phyloP scores from a whole-genome alignment of 352 stramenopile species.

The Phytophthora tentaculata region DNA sequence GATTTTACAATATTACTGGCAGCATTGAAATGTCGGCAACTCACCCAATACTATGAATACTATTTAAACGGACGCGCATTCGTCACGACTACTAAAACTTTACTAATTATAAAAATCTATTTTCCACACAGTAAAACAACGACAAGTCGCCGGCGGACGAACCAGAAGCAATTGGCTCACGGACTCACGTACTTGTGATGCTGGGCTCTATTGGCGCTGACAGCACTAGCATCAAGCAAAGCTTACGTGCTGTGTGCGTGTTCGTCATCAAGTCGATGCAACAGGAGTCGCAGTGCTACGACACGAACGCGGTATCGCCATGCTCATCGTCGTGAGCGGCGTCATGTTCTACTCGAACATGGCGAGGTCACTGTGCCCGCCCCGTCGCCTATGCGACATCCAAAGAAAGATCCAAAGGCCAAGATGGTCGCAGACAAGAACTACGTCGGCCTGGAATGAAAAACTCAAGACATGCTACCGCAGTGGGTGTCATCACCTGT shows the following conservation, averaged over 20 bases:
- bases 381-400: slow-evolving; percentile 15
- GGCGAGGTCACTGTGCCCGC: slow-evolving; percentile 35
- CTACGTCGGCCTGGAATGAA: too few relatives aligned
- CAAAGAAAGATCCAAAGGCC: slow-evolving; percentile 27
- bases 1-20: too few relatives aligned
- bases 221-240: slow-evolving; percentile 90
- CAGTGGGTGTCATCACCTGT: too few relatives aligned
- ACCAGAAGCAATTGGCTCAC: slow-evolving; percentile 84
- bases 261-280: slow-evolving; percentile 83
- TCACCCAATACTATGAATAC: too few relatives aligned
- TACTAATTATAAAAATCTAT: too few relatives aligned
- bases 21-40: too few relatives aligned
- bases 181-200: slow-evolving; percentile 88
- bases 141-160: too few relatives aligned
- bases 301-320: slow-evolving; percentile 82
- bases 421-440: slow-evolving; percentile 74
- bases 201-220: slow-evolving; percentile 82
- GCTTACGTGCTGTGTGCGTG: slow-evolving; percentile 83
- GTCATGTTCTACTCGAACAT: slow-evolving; percentile 86
- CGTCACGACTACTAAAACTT: too few relatives aligned
- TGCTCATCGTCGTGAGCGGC: slow-evolving; percentile 78
- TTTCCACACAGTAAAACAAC: too few relatives aligned
- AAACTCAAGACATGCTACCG: too few relatives aligned
- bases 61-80: too few relatives aligned
- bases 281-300: slow-evolving; percentile 89